Conservation (phyloP, 306 rosid species). For the Cucumis cinereus region DNA sequence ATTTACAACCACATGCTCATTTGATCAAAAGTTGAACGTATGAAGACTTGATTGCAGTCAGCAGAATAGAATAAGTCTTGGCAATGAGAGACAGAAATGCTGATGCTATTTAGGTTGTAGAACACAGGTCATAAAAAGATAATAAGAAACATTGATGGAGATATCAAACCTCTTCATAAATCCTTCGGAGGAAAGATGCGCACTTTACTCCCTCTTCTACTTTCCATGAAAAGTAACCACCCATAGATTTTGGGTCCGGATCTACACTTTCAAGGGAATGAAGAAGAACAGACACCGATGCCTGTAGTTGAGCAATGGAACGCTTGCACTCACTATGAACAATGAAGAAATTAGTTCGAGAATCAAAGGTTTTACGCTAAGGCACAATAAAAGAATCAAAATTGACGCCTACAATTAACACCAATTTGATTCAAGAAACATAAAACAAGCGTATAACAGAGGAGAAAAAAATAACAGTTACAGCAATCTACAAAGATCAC, state of each 20-base stretch:
- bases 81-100: not conserved
- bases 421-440: not conserved
- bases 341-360: slow-evolving; percentile 6
- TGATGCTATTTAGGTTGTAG: not conserved
- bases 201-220: slow-evolving; percentile 75
- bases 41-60: not conserved
- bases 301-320: slow-evolving; percentile 54
- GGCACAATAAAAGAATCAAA: not conserved
- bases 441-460: not conserved
- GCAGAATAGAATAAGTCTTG: not conserved
- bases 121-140: not conserved
- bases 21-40: not conserved
- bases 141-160: slow-evolving; percentile 10
- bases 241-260: slow-evolving; percentile 15
- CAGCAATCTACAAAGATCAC: not conserved
- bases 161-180: slow-evolving; percentile 64
- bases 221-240: slow-evolving; percentile 54
- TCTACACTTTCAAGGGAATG: slow-evolving; percentile 62
- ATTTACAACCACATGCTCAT: not conserved
- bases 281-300: slow-evolving; percentile 69
- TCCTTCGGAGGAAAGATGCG: slow-evolving; percentile 63
- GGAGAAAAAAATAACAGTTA: not conserved
- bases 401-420: not conserved
- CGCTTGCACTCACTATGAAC: slow-evolving; percentile 53
- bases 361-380: not conserved